Evolutionary conservation across 257 asterid species (phyloP).

Genomic region (Solanum arcanum): DNA sequence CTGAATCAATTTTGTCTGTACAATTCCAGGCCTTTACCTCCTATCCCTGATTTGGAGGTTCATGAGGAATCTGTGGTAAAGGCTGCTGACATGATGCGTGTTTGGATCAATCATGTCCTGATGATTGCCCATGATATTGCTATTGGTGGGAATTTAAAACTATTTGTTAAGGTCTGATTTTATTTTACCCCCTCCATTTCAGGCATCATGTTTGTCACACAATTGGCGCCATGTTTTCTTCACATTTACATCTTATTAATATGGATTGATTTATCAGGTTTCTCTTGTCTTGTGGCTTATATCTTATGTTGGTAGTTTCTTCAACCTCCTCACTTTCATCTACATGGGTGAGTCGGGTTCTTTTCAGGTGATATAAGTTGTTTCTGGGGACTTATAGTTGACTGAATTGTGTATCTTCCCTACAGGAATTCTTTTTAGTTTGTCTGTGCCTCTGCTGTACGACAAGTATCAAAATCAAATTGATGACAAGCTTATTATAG

Average conservation of each 20-base stretch:
- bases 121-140: slow-evolving; percentile 67
- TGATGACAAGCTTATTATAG: slow-evolving; percentile 52
- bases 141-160: slow-evolving; percentile 52
- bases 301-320: slow-evolving; percentile 74
- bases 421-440: slow-evolving; percentile 64
- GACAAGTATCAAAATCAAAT: slow-evolving; percentile 69
- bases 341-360: slow-evolving; percentile 47
- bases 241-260: neutral
- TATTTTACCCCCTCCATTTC: neutral
- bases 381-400: neutral
- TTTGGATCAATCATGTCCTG: slow-evolving; percentile 51
- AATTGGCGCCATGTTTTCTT: neutral
- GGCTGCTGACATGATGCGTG: slow-evolving; percentile 68
- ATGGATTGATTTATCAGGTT: slow-evolving; percentile 43
- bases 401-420: neutral
- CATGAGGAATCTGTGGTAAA: slow-evolving; percentile 54
- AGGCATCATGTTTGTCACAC: neutral
- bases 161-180: slow-evolving; percentile 49
- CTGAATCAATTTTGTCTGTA: neutral
- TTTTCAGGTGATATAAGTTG: neutral
- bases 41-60: slow-evolving; percentile 76
- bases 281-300: slow-evolving; percentile 44
- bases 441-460: slow-evolving; percentile 66
- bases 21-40: slow-evolving; percentile 79
- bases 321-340: slow-evolving; percentile 60